These are phyloP conservation scores for Aureobasidium sp. DNA, from an alignment of 2,329 filamentous ascomycete genomes.

Conservation along the genomic window DNA sequence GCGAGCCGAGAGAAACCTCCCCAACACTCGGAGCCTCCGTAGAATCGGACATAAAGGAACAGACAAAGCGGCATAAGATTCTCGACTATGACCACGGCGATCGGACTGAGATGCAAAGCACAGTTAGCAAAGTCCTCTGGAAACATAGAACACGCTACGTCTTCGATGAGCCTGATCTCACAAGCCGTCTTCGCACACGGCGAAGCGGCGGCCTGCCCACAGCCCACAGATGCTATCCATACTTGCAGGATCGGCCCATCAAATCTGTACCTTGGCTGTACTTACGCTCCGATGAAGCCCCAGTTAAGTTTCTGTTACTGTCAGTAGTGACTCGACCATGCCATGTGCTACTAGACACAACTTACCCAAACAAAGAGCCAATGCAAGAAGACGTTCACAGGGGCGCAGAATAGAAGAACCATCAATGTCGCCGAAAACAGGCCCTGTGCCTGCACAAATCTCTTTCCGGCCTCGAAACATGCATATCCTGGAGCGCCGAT, in stretches of 20 bases:
- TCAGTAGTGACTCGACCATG: background rate
- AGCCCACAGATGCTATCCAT: too few species aligned
- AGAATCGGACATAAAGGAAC: conserved; percentile 64
- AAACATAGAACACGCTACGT: too few species aligned
- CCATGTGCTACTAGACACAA: conserved; percentile 23
- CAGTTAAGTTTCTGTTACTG: conserved; percentile 40
- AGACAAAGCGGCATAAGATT: conserved; percentile 63
- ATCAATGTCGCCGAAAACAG: conserved; percentile 75
- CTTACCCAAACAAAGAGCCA: conserved; percentile 72
- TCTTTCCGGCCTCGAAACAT: conserved; percentile 70
- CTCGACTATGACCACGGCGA: conserved; percentile 68
- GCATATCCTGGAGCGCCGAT: conserved; percentile 68
- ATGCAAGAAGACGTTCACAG: conserved; percentile 71
- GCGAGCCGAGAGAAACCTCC: conserved; percentile 63
- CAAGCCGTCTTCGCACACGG: too few species aligned
- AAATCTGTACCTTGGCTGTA: too few species aligned
- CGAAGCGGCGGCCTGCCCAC: too few species aligned
- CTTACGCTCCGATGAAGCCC: conserved; percentile 75
- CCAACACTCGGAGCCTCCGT: conserved; percentile 67
- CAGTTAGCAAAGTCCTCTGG: too few species aligned
- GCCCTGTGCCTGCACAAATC: conserved; percentile 82
- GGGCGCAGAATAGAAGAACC: conserved; percentile 71
- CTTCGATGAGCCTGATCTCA: too few species aligned
- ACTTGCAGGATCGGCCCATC: too few species aligned
- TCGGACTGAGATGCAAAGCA: too few species aligned